These are phyloP conservation scores for Leptomonas seymouri DNA, from an alignment of 208 protist genomes.

Conservation along the genomic window DNA sequence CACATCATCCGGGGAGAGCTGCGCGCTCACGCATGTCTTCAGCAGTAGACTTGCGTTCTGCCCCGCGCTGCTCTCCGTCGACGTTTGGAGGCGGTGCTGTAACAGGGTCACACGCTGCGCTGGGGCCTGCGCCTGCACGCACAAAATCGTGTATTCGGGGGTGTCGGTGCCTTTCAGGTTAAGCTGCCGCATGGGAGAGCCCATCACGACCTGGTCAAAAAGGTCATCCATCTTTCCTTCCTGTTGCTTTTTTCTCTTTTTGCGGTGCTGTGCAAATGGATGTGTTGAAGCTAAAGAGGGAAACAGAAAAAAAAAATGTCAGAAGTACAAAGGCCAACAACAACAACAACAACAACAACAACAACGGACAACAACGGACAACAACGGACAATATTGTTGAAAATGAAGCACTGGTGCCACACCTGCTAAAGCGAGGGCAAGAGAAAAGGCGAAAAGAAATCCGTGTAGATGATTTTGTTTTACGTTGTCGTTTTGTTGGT, in stretches of 20 bases:
- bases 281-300: neutral
- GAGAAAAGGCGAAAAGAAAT: no score
- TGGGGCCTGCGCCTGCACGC: constrained; percentile 60
- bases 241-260: neutral
- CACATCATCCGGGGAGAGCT: constrained; percentile 71
- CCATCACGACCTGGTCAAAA: constrained; percentile 68
- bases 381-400: neutral
- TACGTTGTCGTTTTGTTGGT: neutral
- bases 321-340: no score
- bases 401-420: neutral
- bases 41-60: constrained; percentile 74
- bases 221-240: constrained; percentile 56
- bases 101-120: constrained; percentile 66
- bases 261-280: neutral
- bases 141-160: constrained; percentile 85
- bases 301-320: neutral
- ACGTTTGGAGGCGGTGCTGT: constrained; percentile 63
- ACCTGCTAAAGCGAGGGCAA: no score
- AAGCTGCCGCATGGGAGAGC: constrained; percentile 65
- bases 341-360: no score
- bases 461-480: neutral
- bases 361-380: neutral
- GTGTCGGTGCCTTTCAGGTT: constrained; percentile 32
- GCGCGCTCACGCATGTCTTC: constrained; percentile 65
- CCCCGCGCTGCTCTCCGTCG: constrained; percentile 72